phyloP scores from a whole-genome alignment of 2,329 filamentous ascomycete species.

The Xylariaceae sp. region DNA sequence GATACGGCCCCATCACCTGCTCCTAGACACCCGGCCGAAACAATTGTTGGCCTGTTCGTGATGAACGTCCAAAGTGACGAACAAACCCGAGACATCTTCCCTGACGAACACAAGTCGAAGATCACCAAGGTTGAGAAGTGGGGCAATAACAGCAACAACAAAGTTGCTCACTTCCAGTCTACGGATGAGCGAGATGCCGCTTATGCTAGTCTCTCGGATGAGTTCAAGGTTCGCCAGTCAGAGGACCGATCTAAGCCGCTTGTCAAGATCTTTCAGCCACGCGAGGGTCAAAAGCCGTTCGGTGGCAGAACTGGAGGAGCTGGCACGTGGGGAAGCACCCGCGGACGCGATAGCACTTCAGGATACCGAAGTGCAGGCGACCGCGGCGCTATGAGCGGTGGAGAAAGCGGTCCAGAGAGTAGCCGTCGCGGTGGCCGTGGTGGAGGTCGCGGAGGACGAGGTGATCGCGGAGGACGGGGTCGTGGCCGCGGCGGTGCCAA shows the following conservation, averaged over 20 bases:
- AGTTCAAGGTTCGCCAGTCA: conserved; percentile 67
- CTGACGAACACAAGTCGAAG: conserved; percentile 77
- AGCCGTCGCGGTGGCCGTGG: conserved; percentile 51
- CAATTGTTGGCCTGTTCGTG: conserved; percentile 82
- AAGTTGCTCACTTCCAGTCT: conserved; percentile 80
- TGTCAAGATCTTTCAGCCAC: conserved; percentile 77
- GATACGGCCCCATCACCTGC: conserved; percentile 55
- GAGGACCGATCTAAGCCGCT: conserved; percentile 75
- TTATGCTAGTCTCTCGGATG: conserved; percentile 68
- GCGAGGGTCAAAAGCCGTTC: conserved; percentile 49
- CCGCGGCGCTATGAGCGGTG: conserved; percentile 57
- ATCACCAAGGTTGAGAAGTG: conserved; percentile 76
- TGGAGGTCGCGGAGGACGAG: conserved; percentile 53
- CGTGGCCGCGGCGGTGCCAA: conserved; percentile 34
- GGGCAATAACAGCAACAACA: conserved; percentile 63
- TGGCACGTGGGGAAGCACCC: conserved; percentile 63
- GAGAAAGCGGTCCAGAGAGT: conserved; percentile 65
- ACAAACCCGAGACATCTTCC: conserved; percentile 75
- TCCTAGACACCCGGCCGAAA: conserved; percentile 56
- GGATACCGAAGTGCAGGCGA: conserved; percentile 84
- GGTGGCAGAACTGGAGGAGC: conserved; percentile 56
- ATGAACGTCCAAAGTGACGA: conserved; percentile 81
- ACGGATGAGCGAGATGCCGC: conserved; percentile 76
- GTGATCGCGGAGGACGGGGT: conserved; percentile 53
- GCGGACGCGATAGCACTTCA: conserved; percentile 58